Base-by-base conservation (phyloP, 148 eudicot species). In the Fagopyrum tataricum region DNA sequence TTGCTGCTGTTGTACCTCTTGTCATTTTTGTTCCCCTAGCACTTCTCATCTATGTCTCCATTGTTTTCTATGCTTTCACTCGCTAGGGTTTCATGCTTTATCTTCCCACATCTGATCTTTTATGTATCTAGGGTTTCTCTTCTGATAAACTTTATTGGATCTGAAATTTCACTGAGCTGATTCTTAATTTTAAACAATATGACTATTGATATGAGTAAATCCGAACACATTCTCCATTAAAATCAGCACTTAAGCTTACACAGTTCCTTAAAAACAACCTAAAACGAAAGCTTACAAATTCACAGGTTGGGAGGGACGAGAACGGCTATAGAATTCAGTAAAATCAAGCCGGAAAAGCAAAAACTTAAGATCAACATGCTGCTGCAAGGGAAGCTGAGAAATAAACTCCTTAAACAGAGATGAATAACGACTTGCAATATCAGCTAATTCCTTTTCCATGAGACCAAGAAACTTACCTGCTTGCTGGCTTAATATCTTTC, bases 291-390 rank as follows among this genome's bases (percentile, higher is more conserved):
- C 67, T 61, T 61, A 61, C 15, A 61, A 6, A 40, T 61, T 61
- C 44, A 64, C 66, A 59, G 15, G 11, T 0, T 21, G 66, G 31
- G 66, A 24, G 48, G 88, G 82, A 56, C 77, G 84, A 77, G 83
- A 78, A 70, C 83, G 86, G 77, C 90, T 85, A 73, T 95, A 95
- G 76, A 91, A 95, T 76, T 95, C 96, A 39, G 96, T 91, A 75
- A 95, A 95, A 78, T 91, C 97, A 59, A 95, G 92, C 69, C 99
- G 86, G 84, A 95, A 95, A 74, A 87, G 84, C 41, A 95, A 96
- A 85, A 95, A 95, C 84, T 95, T 95, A 81, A 91, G 64, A 78
- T 91, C 99, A 74, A 91, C 87, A 76, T 95, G 97, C 78, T 91
- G 96, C 73, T 95, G 99, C 78, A 92, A 74, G 0, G 99, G 99